phyloP scores from a whole-genome alignment of 768 basidiomycete species.

The Termitomyces sp. region DNA sequence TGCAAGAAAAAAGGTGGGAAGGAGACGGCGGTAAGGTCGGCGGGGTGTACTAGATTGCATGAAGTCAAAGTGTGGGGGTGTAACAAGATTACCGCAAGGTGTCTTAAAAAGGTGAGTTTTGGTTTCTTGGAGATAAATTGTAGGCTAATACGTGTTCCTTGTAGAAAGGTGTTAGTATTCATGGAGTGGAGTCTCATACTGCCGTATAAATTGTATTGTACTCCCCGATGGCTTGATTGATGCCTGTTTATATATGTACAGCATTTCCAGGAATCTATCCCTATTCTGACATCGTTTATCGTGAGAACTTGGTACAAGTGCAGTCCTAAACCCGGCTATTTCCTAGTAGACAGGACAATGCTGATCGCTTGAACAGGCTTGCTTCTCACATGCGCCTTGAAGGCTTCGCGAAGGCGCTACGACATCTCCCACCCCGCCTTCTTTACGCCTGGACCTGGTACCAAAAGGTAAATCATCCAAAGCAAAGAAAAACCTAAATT shows the following conservation, averaged over 20 bases:
- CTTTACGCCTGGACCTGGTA: background rate
- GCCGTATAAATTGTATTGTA: background rate
- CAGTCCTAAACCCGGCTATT: too few species aligned
- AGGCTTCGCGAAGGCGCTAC: too few species aligned
- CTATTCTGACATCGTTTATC: too few species aligned
- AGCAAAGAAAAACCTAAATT: background rate
- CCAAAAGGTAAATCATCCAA: background rate
- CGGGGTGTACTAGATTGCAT: slow-evolving; percentile 30
- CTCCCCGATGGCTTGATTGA: background rate
- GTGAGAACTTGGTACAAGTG: too few species aligned
- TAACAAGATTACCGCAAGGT: slow-evolving; percentile 36
- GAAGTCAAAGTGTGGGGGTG: slow-evolving; percentile 54
- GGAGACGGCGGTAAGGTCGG: slow-evolving; percentile 15
- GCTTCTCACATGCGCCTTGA: background rate
- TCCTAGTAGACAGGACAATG: too few species aligned
- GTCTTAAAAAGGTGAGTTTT: slow-evolving; percentile 32
- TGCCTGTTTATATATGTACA: background rate
- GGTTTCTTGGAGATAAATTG: background rate
- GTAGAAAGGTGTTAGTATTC: slow-evolving; percentile 24
- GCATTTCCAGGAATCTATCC: too few species aligned
- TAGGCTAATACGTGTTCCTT: background rate
- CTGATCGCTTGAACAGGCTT: background rate
- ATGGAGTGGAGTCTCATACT: slow-evolving; percentile 26
- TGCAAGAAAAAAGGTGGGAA: slow-evolving; percentile 12
- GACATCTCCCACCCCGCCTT: background rate